Evolutionary conservation across 257 asterid genomes (phyloP), one percentile per base, ranked within the genome.

Genomic region (Paraleonurus japonicus): DNA sequence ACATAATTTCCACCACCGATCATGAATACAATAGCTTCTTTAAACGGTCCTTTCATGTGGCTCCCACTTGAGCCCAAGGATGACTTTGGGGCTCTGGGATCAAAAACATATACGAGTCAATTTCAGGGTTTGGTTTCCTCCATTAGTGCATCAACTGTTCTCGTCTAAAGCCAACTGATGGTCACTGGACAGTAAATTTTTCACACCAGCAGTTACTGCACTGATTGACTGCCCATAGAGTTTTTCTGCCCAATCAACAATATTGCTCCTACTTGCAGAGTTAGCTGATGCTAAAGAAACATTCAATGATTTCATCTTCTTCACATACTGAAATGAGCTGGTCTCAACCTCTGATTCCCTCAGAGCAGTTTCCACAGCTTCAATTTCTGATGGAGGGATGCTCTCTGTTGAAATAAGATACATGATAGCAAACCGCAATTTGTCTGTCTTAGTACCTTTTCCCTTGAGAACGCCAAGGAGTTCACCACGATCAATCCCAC

Each of bases 1-100:
- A 92, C 96, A 50, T 95, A 92, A 78, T 95, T 95, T 54, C 99
- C 99, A 69, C 99, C 98, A 10, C 99, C 99, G 22, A 95, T 84
- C 98, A 95, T 92, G 84, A 95, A 95, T 57, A 92, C 96, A 4
- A 95, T 88, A 65, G 96, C 99, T 78, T 92, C 99, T 84, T 85
- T 95, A 64, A 88, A 95, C 33, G 99, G 98, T 43, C 98, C 99
- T 81, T 77, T 89, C 81, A 92, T 77, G 71, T 88, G 93, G 84
- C 86, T 84, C 82, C 87, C 75, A 28, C 92, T 81, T 69, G 89
- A 78, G 20, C 84, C 90, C 7, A 89, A 50, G 71, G 78, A 65
- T 54, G 96, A 89, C 78, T 91, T 94, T 7, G 97, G 96, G 23
- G 90, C 95, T 26, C 99, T 96, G 30, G 98, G 98, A 82, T 95